Evolutionary conservation across 1,139 yeast genomes (phyloP).

Genomic region (Saccharomyces uvarum): DNA sequence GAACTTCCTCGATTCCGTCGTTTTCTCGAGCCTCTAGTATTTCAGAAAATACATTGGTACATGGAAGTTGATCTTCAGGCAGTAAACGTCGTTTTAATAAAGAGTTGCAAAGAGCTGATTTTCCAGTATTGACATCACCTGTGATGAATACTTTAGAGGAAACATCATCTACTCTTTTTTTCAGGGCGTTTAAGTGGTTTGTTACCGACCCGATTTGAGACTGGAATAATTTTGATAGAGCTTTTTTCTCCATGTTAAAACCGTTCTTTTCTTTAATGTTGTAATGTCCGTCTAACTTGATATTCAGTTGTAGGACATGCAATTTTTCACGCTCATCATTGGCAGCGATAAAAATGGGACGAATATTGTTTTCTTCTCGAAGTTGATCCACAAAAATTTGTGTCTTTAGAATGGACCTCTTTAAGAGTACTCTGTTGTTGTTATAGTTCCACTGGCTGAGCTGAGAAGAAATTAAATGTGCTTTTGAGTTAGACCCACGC

Average conservation of each 20-base stretch:
- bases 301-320: conserved; percentile 22
- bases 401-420: conserved; percentile 19
- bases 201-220: conserved; percentile 35
- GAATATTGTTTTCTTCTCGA: conserved; percentile 20
- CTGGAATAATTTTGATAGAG: conserved; percentile 25
- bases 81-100: conserved; percentile 66
- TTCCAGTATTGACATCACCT: conserved; percentile 95
- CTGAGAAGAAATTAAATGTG: conserved; percentile 23
- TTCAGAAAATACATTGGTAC: conserved; percentile 94
- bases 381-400: conserved; percentile 20
- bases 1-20: conserved; percentile 76
- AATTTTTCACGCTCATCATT: conserved; percentile 10
- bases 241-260: conserved; percentile 23
- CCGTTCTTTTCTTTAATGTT: conserved; percentile 8
- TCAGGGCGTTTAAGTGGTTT: conserved; percentile 64
- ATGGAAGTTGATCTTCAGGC: conserved; percentile 97
- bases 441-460: conserved; percentile 31
- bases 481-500: conserved; percentile 12
- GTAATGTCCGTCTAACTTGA: conserved; percentile 27
- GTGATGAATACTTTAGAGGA: conserved; percentile 91
- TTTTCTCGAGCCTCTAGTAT: conserved; percentile 80
- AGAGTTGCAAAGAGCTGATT: conserved; percentile 92
- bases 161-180: conserved; percentile 82
- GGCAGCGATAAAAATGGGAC: conserved; percentile 23
- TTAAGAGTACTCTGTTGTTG: conserved; percentile 24